Evolutionary conservation across 345 rosid species (phyloP).

Genomic region (Pistacia integerrima): DNA sequence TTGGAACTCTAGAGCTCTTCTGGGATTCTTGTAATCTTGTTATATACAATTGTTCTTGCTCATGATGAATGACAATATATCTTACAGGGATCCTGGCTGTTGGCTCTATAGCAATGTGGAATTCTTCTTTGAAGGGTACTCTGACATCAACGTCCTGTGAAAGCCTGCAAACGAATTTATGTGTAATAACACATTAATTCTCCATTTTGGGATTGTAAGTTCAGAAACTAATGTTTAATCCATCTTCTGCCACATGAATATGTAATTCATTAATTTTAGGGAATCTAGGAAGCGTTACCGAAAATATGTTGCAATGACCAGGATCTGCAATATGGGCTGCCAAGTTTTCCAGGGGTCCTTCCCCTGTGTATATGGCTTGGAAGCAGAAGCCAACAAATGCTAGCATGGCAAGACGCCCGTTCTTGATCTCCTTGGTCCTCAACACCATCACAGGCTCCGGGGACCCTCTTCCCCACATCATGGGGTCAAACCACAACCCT

Average conservation of each 20-base stretch:
- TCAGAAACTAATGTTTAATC: not conserved
- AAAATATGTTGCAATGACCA: conserved; percentile 89
- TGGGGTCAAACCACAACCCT: conserved; percentile 86
- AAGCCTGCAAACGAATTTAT: conserved; percentile 52
- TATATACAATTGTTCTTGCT: not conserved
- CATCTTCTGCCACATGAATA: not conserved
- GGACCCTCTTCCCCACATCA: conserved; percentile 95
- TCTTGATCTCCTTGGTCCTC: conserved; percentile 93
- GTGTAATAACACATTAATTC: not conserved
- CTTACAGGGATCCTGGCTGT: not conserved
- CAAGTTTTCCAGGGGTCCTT: conserved; percentile 74
- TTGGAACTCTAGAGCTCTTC: not conserved
- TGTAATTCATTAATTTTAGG: not conserved
- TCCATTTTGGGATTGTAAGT: not conserved
- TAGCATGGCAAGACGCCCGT: conserved; percentile 90
- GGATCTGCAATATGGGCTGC: conserved; percentile 94
- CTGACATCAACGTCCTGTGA: conserved; percentile 41
- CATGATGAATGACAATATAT: not conserved
- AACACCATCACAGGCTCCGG: conserved; percentile 93
- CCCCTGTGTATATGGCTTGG: conserved; percentile 78
- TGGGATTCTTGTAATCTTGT: not conserved
- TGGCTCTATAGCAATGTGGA: not conserved
- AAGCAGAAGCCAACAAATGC: conserved; percentile 89
- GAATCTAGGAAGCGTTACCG: conserved; percentile 41
- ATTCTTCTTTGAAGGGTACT: not conserved